Evolutionary conservation across 192 early-diverging fungal species (phyloP), one percentile per base, ranked within the genome.

Genomic region (Coemansia sp.): DNA sequence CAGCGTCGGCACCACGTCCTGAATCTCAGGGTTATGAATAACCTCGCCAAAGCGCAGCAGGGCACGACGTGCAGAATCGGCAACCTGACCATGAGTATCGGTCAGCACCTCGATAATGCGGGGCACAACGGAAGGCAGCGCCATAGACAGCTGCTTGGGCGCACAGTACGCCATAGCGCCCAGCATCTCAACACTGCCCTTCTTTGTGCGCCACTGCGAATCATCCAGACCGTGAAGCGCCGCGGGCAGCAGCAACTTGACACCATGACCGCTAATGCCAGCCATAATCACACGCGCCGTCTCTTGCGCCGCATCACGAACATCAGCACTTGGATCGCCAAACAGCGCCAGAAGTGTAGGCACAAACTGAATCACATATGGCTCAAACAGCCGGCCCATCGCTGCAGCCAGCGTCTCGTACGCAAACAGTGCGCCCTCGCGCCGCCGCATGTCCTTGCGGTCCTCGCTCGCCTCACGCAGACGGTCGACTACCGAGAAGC

Each of bases 1-100:
- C 59, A 99, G 74, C 61, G 83, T 73, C 4, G 96, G 96, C 17
- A 98, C 95, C 56, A 99, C 74, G 17, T 75, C 83, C 72, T 97
- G 93, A 69, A 99, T 95, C 79, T 99, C 97, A 10, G 97, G 97
- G 63, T 98, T 99, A 62, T 91, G 93, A 72, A 99, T 99, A 26
- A 99, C 95, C 39, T 92, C 86, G 52, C 96, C 97, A 62, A 99
- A 98, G 31, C 83, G 82, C 58, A 87, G 84, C 62, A 99, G 82
- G 0, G 97, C 91, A 17, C 87, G 82, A 52, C 91, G 89, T 1
- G 94, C 94, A 17, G 96, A 84, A 21, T 88, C 86, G 57, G 93
- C 90, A 2, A 99, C 97, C 61, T 94, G 91, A 21, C 85, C 81
- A 62, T 99, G 97, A 3, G 97, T 90, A 68, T 99, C 97, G 0